A percentile compares a stretch with the other conserved stretches of the same genome.
Conservation (phyloP, 192 early-diverging fungal species). For the Umbelopsis ramanniana region DNA sequence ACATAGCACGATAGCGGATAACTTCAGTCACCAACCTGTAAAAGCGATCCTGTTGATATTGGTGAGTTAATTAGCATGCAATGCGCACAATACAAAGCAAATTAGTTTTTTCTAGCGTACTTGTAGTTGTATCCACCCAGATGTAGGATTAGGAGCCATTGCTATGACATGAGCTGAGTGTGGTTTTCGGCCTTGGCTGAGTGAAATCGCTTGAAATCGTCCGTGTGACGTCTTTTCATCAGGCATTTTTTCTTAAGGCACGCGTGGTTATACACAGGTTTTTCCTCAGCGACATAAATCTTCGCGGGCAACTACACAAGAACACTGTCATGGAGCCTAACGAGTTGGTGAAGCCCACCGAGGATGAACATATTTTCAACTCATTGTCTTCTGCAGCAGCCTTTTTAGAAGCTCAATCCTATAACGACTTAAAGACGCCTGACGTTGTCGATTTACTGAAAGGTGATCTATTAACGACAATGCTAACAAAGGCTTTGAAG, state of each 20-base stretch:
- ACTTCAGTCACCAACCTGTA: constrained; percentile 52
- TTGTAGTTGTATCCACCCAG: constrained; percentile 62
- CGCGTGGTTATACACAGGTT: not conserved
- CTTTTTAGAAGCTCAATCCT: not conserved
- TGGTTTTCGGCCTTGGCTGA: not conserved
- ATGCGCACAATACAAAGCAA: not conserved
- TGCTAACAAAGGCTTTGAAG: not conserved
- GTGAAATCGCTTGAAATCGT: not conserved
- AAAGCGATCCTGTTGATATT: constrained; percentile 50
- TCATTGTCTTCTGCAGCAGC: not conserved
- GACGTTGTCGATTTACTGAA: constrained; percentile 9
- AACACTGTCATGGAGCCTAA: constrained; percentile 7
- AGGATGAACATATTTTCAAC: constrained; percentile 9
- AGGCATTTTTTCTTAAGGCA: constrained; percentile 10
- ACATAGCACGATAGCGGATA: not conserved
- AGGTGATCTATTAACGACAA: not conserved
- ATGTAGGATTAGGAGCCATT: constrained; percentile 61
- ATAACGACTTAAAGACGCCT: not conserved
- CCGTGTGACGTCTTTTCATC: constrained; percentile 19
- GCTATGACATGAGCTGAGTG: constrained; percentile 18
- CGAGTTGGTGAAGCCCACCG: constrained; percentile 10
- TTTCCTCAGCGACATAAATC: too few species aligned
- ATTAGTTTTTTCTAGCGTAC: constrained; percentile 16
- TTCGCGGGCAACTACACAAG: not conserved
- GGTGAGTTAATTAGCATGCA: not conserved